Percentiles rank a stretch among this genome's conserved stretches.
These are phyloP conservation scores for Cicer cuneatum DNA, from an alignment of 306 rosid species.

Conservation along the genomic window DNA sequence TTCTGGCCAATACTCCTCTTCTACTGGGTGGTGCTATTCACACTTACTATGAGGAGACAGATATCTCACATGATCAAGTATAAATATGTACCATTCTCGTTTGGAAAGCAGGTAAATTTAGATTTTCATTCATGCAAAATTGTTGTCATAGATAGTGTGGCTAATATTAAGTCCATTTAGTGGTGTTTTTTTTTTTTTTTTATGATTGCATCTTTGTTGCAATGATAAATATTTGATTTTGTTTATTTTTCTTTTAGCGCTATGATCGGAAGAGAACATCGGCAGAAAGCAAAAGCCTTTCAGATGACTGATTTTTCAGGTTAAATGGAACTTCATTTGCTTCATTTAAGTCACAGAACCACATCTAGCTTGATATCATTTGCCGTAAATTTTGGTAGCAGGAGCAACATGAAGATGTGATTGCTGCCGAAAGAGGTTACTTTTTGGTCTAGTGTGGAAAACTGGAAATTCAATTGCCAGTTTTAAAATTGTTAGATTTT, in stretches of 20 bases:
- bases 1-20: conserved; percentile 97
- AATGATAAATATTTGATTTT: conserved; percentile 19
- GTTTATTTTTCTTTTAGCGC: conserved; percentile 60
- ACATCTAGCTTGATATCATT: conserved; percentile 42
- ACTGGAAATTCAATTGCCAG: conserved; percentile 28
- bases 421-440: conserved; percentile 42
- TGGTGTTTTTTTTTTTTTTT: not conserved
- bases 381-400: conserved; percentile 51
- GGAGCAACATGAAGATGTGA: conserved; percentile 45
- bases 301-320: conserved; percentile 58
- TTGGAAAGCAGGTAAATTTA: conserved; percentile 81
- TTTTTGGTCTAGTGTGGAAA: conserved; percentile 41
- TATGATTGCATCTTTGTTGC: conserved; percentile 5
- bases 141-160: conserved; percentile 7
- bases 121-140: conserved; percentile 1
- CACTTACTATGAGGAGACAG: conserved; percentile 92
- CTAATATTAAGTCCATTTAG: not conserved
- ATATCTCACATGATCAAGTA: conserved; percentile 91
- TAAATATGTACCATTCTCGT: conserved; percentile 87
- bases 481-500: conserved; percentile 46
- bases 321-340: conserved; percentile 39
- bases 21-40: conserved; percentile 86
- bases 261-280: conserved; percentile 72
- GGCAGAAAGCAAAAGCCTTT: conserved; percentile 54
- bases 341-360: conserved; percentile 45